Percentiles rank a stretch among this genome's conserved stretches.
phyloP scores from a whole-genome alignment of 768 basidiomycete species.

The Floccularia luteovirens region DNA sequence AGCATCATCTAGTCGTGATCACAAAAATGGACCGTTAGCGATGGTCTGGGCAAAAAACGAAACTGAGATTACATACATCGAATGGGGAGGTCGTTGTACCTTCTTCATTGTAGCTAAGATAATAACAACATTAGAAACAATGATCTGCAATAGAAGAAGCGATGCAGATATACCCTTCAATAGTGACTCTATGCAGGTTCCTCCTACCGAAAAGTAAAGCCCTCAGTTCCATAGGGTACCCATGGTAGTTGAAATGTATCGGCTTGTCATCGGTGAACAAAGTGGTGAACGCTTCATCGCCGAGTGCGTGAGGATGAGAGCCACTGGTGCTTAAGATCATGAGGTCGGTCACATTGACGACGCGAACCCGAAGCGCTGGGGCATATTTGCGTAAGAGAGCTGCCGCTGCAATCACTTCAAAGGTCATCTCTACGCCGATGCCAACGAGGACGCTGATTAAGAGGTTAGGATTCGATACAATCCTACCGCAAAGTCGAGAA shows the following conservation, averaged over 20 bases:
- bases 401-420: conserved; percentile 85
- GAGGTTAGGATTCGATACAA: background rate
- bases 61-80: conserved; percentile 34
- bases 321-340: conserved; percentile 73
- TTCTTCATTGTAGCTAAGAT: conserved; percentile 53
- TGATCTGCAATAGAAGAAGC: background rate
- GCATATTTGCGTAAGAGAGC: conserved; percentile 63
- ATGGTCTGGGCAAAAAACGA: conserved; percentile 2
- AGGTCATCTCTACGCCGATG: conserved; percentile 82
- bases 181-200: conserved; percentile 37
- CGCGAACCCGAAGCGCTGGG: conserved; percentile 73
- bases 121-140: background rate
- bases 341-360: conserved; percentile 86
- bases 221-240: conserved; percentile 67
- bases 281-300: conserved; percentile 48
- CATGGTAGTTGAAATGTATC: conserved; percentile 81
- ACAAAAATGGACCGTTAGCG: background rate
- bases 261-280: conserved; percentile 68
- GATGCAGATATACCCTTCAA: conserved; percentile 29
- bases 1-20: conserved; percentile 59
- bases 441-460: conserved; percentile 70
- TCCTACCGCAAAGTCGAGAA: background rate
- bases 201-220: conserved; percentile 57
- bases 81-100: conserved; percentile 83
- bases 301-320: conserved; percentile 70